Evolutionary conservation across 352 stramenopile genomes (phyloP).

Genomic region (Phytophthora nicotianae): DNA sequence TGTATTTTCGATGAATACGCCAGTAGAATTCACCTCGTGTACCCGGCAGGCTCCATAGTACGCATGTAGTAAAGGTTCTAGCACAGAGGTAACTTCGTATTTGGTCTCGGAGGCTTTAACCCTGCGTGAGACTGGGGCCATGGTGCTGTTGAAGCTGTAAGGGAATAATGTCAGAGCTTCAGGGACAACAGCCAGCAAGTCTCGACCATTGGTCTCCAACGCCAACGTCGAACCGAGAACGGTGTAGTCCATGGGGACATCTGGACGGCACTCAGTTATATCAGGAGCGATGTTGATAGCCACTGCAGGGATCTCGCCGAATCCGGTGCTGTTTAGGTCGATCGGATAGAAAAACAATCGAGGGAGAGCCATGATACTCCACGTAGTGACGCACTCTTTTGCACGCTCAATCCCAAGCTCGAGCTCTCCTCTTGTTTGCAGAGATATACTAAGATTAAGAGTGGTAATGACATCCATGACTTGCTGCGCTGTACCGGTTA

Average conservation of each 20-base stretch:
- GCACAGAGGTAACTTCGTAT: conserved; percentile 6
- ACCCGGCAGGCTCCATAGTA: conserved; percentile 33
- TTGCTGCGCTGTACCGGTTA: conserved; percentile 23
- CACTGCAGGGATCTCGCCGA: conserved; percentile 23
- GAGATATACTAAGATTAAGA: conserved; percentile 25
- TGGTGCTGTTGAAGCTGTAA: conserved; percentile 31
- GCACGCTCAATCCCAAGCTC: conserved; percentile 19
- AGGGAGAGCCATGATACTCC: conserved; percentile 29
- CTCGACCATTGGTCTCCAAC: conserved; percentile 14
- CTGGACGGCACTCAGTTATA: conserved; percentile 15
- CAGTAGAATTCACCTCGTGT: conserved; percentile 21
- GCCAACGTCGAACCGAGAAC: conserved; percentile 18
- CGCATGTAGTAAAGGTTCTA: conserved; percentile 22
- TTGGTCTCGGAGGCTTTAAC: conserved; percentile 16
- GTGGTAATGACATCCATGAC: conserved; percentile 21
- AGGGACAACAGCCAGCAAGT: conserved; percentile 31
- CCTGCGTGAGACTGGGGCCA: conserved; percentile 15
- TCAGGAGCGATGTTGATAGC: conserved; percentile 31
- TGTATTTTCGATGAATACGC: conserved; percentile 24
- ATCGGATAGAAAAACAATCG: conserved; percentile 31
- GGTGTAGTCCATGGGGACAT: conserved; percentile 14
- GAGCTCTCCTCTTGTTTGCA: conserved; percentile 24
- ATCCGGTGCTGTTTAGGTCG: conserved; percentile 15
- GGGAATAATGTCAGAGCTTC: conserved; percentile 31
- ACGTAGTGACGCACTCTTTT: conserved; percentile 23